Base-by-base conservation (phyloP, 352 stramenopile species). In the Globisporangium canariense region DNA sequence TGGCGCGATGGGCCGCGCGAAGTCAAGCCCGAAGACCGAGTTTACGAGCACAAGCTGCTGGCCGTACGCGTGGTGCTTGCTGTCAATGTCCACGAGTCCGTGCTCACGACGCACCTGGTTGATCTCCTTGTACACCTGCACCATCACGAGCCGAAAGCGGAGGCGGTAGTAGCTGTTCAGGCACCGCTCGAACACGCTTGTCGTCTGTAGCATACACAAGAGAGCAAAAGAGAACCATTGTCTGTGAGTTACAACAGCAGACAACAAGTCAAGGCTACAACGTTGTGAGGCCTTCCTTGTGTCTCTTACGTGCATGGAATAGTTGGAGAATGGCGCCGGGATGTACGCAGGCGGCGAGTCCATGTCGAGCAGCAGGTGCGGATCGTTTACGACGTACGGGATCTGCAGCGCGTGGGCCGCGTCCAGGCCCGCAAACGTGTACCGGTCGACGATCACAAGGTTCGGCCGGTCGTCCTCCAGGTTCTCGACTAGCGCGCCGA, bases 341-440 rank as follows among this genome's bases (percentile, higher is more conserved):
- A 94, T 79, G 50, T 92, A 91, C 13, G 78, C 75, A 2, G 89
- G 87, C 4, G 89, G 89, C 8, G 86, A 75, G 65, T 96, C 89
- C n/a, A 96, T 88, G 40, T 96, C 89, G 45, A 91, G 67, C 34
- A 96, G 72, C 68, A 95, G 62, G 56, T 85, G 89, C 41, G 87
- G 82, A 61, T 84, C 84, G 70, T 96, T 89, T 18, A 96, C 77
- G 41, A 93, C 75, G 67, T 88, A 93, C 13, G 89, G 86, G n/a
- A 95, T 58, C 9, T 74, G 57, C 30, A 93, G 67, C 28, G 69
- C 71, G 56, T 94, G 75, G 67, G 74, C 80, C 30, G 67, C 82
- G 55, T 93, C 86, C 54, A 93, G 76, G 36, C 83, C 89, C 11
- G 81, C 87, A 66, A 97, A 93, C 9, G 89, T 88, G 65, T 90